Evolutionary conservation across 257 asterid genomes (phyloP).

Genomic region (Dorcoceras hygrometricum): DNA sequence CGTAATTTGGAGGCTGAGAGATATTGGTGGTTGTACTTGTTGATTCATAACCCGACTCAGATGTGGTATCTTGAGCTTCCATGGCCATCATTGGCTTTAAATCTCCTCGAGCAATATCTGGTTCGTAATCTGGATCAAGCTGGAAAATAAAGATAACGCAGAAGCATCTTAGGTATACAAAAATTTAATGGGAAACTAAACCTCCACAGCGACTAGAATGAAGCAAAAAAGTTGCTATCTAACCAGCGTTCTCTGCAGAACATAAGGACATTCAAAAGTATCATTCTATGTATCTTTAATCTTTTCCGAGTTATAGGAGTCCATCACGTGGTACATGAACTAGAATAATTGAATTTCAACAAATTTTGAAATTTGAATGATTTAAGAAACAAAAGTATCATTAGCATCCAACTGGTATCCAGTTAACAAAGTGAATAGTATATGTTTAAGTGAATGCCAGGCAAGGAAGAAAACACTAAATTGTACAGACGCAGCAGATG

Average conservation of each 20-base stretch:
- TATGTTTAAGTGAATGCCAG: neutral
- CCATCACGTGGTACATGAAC: neutral
- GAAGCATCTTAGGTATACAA: neutral
- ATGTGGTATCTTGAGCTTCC: slow-evolving; percentile 12
- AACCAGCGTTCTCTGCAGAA: neutral
- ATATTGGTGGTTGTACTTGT: slow-evolving; percentile 19
- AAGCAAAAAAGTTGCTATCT: neutral
- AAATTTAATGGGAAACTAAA: slow-evolving; percentile 8
- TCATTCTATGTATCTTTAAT: neutral
- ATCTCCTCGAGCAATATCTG: slow-evolving; percentile 39
- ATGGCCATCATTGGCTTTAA: slow-evolving; percentile 27
- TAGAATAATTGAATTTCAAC: neutral
- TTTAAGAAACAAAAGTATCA: neutral
- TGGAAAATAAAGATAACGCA: slow-evolving; percentile 25
- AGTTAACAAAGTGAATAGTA: neutral
- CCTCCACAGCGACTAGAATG: neutral
- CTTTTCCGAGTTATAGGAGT: neutral
- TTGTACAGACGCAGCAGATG: neutral
- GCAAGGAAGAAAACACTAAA: neutral
- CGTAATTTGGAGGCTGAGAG: slow-evolving; percentile 45
- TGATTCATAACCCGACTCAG: slow-evolving; percentile 31
- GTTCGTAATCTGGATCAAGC: slow-evolving; percentile 49
- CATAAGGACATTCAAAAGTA: neutral
- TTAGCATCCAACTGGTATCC: neutral
- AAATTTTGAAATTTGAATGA: neutral